Base-by-base conservation (phyloP, 345 rosid genomes). In the Raphanus sativus region DNA sequence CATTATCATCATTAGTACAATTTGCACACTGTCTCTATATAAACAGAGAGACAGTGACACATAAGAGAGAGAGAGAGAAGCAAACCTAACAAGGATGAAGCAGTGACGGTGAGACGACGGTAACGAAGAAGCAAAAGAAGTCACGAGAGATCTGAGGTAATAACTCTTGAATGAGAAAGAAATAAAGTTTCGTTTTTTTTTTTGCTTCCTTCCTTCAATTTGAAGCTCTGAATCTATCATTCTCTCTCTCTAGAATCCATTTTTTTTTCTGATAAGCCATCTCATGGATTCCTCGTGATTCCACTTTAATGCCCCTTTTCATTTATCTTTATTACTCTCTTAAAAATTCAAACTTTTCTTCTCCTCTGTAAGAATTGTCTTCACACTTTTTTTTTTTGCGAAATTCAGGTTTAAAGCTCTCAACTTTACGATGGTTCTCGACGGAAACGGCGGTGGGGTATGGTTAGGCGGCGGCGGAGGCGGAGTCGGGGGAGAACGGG, bases 381-480 rank as follows among this genome's bases (percentile, higher is more conserved):
- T 50, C 40, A 36, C 50, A 78, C 13, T 7, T 32, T 62, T 45
- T 29, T 8, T 7, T 32, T 62, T 45, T 29, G 56, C 26, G 3
- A 26, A 59, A 34, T 71, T 42, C 67, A 25, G 48, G 52, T 33
- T 33, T 5, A 62, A 62, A 77, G 76, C 26, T 72, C 33, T 59
- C 25, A 65, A 29, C 65, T 62, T 69, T 74, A 11, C 26, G 15
- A 88, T 90, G 96, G 96, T 84, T 78, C 85, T 86, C 32, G 90
- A 83, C 76, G 77, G 88, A 12, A 84, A 86, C 86, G 84, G 83
- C 67, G 83, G 82, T 63, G 54, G 61, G 10, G 86, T 80, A 71
- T 91, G 95, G 95, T 75, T 87, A 86, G 89, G 82, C 26, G 87
- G 82, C 4, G 77, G 70, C 5, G 83, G n/a, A n/a, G n/a, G 81